Base-by-base conservation (phyloP, 208 protist species). In the Vickermania ingenoplastis region DNA sequence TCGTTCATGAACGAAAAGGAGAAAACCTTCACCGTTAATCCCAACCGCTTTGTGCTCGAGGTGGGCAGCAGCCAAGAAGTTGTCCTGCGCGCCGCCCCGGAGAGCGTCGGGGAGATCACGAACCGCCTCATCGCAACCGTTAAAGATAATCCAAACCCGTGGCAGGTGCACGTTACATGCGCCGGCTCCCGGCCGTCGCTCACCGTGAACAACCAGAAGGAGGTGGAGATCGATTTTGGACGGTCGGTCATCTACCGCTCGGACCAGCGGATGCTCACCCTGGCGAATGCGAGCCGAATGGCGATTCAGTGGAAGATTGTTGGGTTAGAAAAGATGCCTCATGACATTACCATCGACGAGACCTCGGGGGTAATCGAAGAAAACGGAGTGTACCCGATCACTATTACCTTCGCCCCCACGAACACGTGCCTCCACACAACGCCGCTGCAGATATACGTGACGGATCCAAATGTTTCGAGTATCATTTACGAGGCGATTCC, bases 111-210 rank as follows among this genome's bases (percentile, higher is more conserved):
- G 22, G 77, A 87, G 54, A 74, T 92, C 28, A 71, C 59, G 2
- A 92, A 97, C 61, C 74, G 41, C 5, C 72, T 98, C 25, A 65
- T 97, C 41, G 91, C 85, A 24, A 81, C 71, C 41, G 77, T 98
- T 50, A 86, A 83, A 64, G 85, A 97, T 67, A 98, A 97, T 65
- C 95, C 96, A 22, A 69, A 77, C 52, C 93, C 94, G 41, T 92
- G 91, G 75, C 67, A 61, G 52, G 87, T 95, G 59, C 64, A 86
- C 36, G 65, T 98, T 45, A 67, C 45, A 7, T 96, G 85, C 69
- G 80, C 82, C 22, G 96, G 96, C 31, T 77, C 79, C 2, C 73
- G 76, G 2, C 96, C 96, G 21, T 72, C 71, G 2, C 61, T 97
- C 22, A 78, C 75, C n/a, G 58, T 91, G 22, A 69, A 91, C 71